phyloP scores from a whole-genome alignment of 2,329 filamentous ascomycete genomes.

The Trichoderma polysporum region DNA sequence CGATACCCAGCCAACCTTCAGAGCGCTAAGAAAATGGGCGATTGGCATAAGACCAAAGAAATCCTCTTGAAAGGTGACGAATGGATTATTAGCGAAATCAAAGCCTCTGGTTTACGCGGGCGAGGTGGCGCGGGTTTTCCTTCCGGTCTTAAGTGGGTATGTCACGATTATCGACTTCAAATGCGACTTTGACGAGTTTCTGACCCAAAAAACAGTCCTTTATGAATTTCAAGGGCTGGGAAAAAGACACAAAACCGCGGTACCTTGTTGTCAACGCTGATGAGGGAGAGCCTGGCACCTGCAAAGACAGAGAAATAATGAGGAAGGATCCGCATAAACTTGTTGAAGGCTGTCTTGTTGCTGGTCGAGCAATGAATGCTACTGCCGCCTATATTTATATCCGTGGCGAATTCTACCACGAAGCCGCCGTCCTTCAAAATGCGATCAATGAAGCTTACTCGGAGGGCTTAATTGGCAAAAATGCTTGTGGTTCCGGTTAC shows the following conservation, averaged over 20 bases:
- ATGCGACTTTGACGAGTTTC: not conserved
- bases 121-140: conserved; percentile 97
- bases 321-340: conserved; percentile 99
- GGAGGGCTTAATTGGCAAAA: conserved; percentile 94
- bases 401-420: conserved; percentile 95
- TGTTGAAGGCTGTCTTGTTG: conserved; percentile 92
- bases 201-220: conserved; percentile 66
- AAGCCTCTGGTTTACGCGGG: conserved; percentile 91
- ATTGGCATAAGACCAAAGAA: conserved; percentile 99
- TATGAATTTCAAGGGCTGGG: conserved; percentile 99
- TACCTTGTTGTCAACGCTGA: conserved; percentile 98
- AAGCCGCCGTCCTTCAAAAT: conserved; percentile 87
- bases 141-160: conserved; percentile 97
- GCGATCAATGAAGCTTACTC: conserved; percentile 98
- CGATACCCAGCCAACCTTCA: conserved; percentile 89
- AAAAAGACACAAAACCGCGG: conserved; percentile 92
- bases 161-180: conserved; percentile 29
- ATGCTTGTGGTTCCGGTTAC: conserved; percentile 94
- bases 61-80: conserved; percentile 96
- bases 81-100: conserved; percentile 98
- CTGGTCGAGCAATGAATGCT: conserved; percentile 97
- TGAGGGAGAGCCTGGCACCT: conserved; percentile 97
- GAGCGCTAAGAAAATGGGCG: conserved; percentile 94
- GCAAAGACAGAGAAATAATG: conserved; percentile 99
- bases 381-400: conserved; percentile 99